Base-by-base conservation (phyloP, 2,329 filamentous ascomycete genomes). In the Chrysoporthe puriensis region DNA sequence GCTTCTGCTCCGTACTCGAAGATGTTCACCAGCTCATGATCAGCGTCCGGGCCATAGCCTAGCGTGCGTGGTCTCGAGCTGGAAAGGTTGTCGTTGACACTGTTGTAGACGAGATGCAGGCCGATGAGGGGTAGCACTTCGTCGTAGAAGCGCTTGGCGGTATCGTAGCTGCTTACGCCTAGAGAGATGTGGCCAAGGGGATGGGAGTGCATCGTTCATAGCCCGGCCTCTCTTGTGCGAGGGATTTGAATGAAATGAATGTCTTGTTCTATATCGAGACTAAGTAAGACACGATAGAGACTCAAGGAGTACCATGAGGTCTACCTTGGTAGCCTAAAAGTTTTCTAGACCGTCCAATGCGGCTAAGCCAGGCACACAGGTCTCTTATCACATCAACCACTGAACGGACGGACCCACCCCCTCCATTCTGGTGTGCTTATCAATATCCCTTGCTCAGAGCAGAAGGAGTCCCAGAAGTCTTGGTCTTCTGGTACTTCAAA, bases 131-230 rank as follows among this genome's bases (percentile, higher is more conserved):
- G 63, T 8, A 78, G 71, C 32, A 72, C 64, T 26, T 75, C 74
- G 3, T 69, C 73, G 69, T 77, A 77, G 70, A 79, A 78, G n/a
- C 66, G 63, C 65, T 76, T 74, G 63, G 76, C 75, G 21, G 54
- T 56, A 32, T 67, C 54, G 66, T 70, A 72, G 26, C 70, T 68
- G n/a, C 60, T 56, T 13, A 75, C 71, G 21, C 73, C 73, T 57
- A 75, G 68, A 5, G 73, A 74, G 26, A 75, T 66, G 52, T 75
- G 73, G 6, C 73, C 72, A 14, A 75, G 57, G 2, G 68, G 68
- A 26, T 63, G 58, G 36, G 36, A 72, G 46, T 66, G 65, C 63
- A 64, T 64, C 36, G 9, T 40, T 40, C 36, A 40, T 40, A 40
- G 9, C 9, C 36, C 44, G 14, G 36, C 36, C 36, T 40, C 36